Evolutionary conservation across 2,329 filamentous ascomycete genomes (phyloP).

Genomic region (Thelonectria discophora): DNA sequence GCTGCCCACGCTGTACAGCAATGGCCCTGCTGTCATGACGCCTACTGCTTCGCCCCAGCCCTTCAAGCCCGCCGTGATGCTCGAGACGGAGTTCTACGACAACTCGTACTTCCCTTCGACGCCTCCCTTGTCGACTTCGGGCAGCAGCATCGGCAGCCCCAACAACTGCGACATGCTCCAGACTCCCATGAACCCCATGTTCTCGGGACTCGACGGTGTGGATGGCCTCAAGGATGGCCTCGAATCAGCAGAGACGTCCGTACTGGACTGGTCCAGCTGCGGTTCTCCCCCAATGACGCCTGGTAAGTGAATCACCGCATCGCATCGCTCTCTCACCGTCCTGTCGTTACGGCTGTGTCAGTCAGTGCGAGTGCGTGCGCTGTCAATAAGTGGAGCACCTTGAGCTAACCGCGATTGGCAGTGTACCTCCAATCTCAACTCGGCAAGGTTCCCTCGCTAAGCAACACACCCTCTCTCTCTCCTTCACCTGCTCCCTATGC

Average conservation of each 20-base stretch:
- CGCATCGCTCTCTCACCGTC: not conserved
- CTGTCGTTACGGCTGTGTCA: not conserved
- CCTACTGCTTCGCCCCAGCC: constrained; percentile 80
- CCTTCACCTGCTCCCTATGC: constrained; percentile 86
- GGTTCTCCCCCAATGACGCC: constrained; percentile 89
- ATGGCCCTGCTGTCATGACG: constrained; percentile 71
- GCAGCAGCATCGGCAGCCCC: constrained; percentile 87
- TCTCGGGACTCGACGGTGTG: constrained; percentile 75
- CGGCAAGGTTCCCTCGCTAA: constrained; percentile 66
- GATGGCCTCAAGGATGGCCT: constrained; percentile 73
- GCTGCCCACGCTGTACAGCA: constrained; percentile 64
- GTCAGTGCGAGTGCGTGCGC: constrained; percentile 34
- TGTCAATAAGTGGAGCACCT: constrained; percentile 39
- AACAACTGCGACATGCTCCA: constrained; percentile 79
- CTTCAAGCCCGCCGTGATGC: constrained; percentile 78
- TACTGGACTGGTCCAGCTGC: constrained; percentile 79
- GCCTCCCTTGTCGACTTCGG: constrained; percentile 84
- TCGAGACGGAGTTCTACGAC: constrained; percentile 79
- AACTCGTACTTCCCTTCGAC: constrained; percentile 84
- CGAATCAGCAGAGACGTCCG: constrained; percentile 77
- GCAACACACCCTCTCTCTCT: constrained; percentile 78
- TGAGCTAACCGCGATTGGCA: constrained; percentile 52
- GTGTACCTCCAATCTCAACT: constrained; percentile 61
- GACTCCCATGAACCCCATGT: constrained; percentile 84
- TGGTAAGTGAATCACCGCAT: constrained; percentile 67